Evolutionary conservation across 768 basidiomycete species (phyloP), one percentile per base, ranked within the genome.

Genomic region (Fibroporia radiculosa): DNA sequence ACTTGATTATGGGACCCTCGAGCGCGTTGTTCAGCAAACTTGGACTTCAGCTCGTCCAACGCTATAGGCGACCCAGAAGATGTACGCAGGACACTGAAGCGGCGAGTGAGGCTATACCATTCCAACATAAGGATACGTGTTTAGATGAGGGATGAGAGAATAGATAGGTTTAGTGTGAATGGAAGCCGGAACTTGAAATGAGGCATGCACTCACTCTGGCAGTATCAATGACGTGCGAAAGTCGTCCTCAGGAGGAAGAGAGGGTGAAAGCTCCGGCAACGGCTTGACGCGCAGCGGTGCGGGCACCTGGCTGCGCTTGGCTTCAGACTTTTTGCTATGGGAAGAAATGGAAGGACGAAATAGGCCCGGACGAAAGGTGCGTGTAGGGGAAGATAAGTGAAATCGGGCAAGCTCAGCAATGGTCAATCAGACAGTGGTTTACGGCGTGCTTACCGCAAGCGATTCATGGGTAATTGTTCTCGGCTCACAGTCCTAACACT

Each of bases 181-280:
- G 13, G 41, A 28, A 41, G 35, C n/a, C 32, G 11, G 22, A 18
- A 36, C 16, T 22, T 40, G 38, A 22, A 40, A 19, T 12, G 7
- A 35, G 13, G 34, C 38, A 10, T 3, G 39, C 19, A 70, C 84
- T 68, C 65, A 92, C 89, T 84, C 85, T 61, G 86, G 86, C 39
- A 92, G 66, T 56, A 92, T 89, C 59, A 84, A 74, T 48, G 87
- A 89, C 24, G 89, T 88, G 56, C 89, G 83, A 68, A 92, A 92
- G 64, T 88, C 79, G 68, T 75, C 78, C 34, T 72, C 66, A 7
- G 82, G 74, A 42, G 84, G 82, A 14, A 91, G 71, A 51, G 74
- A 70, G 39, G 75, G 77, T 2, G 79, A 66, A 38, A 60, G 51
- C 35, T 68, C 68, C 48, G 64, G 66, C 33, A 49, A 56, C 47